Base-by-base conservation (phyloP, 805 yeast genomes). In the Ogataea paraovalis region DNA sequence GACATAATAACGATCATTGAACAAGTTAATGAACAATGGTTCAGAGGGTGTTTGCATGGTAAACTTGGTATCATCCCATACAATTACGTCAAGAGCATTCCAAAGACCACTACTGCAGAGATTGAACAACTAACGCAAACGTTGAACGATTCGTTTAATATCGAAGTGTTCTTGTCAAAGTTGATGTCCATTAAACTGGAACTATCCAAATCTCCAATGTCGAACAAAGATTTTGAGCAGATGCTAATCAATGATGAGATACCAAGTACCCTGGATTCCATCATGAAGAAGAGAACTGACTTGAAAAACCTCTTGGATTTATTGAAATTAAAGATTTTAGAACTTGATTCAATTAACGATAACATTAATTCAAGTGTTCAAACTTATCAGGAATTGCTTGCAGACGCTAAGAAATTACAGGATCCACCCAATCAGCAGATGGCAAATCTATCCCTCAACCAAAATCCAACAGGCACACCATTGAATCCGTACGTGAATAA, bases 1-100 rank as follows among this genome's bases (percentile, higher is more conserved):
- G 98, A 92, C 61, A 73, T 88, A 13, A 91, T 92, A 42, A 83
- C 85, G 1, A 96, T 94, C 1, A 73, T 91, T 32, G 98, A 91
- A 57, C 76, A 85, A 14, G 96, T 87, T 5, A 91, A 90, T 64
- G 76, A 87, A 52, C 98, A 92, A 61, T 92, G 99, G 99, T 87
- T 97, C 85, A 77, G 88, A 55, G 99, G 99, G 14, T 79, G 92
- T 5, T 68, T 92, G 44, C 75, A 78, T 46, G 97, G 97, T 1
- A 76, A 75, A 46, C 74, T 82, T 43, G 99, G 99, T 18, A 84
- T 94, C 13, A 90, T 92, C 66, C 99, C 99, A 0, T 76, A 87
- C 49, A 92, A 92, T 63, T 92, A 94, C 61, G 98, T 94, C 1
- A 78, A 87, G 0, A 90, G 90, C 2, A 69, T 90, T 4, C 78